phyloP scores from a whole-genome alignment of 345 rosid genomes.

The Arabis alpina region DNA sequence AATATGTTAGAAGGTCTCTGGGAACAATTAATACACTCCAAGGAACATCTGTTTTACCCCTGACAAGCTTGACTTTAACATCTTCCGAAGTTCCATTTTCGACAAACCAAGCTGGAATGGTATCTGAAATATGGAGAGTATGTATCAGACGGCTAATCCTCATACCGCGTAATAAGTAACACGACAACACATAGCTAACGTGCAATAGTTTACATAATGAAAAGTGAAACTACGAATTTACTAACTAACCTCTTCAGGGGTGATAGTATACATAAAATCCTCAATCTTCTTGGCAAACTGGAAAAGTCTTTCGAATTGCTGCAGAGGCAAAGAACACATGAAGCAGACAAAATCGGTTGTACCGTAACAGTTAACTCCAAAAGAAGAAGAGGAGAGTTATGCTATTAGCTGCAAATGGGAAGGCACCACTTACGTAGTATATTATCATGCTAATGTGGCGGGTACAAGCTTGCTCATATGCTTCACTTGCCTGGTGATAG shows the following conservation, averaged over 20 bases:
- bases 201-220: slow-evolving; percentile 2
- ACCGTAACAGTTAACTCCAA: neutral
- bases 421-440: slow-evolving; percentile 69
- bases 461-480: slow-evolving; percentile 97
- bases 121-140: slow-evolving; percentile 56
- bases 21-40: neutral
- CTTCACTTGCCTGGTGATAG: slow-evolving; percentile 99
- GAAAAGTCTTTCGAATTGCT: slow-evolving; percentile 98
- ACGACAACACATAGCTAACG: neutral
- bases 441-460: slow-evolving; percentile 96
- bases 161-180: neutral
- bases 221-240: neutral
- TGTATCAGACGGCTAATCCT: neutral
- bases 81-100: slow-evolving; percentile 86
- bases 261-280: slow-evolving; percentile 90
- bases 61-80: slow-evolving; percentile 79
- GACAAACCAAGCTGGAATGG: slow-evolving; percentile 93
- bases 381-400: neutral
- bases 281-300: slow-evolving; percentile 90
- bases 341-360: slow-evolving; percentile 6
- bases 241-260: slow-evolving; percentile 91
- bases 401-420: slow-evolving; percentile 9
- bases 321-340: slow-evolving; percentile 40
- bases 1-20: neutral
- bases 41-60: slow-evolving; percentile 58